Evolutionary conservation across 2,329 filamentous ascomycete genomes (phyloP).

Genomic region (Diaporthe capsici): DNA sequence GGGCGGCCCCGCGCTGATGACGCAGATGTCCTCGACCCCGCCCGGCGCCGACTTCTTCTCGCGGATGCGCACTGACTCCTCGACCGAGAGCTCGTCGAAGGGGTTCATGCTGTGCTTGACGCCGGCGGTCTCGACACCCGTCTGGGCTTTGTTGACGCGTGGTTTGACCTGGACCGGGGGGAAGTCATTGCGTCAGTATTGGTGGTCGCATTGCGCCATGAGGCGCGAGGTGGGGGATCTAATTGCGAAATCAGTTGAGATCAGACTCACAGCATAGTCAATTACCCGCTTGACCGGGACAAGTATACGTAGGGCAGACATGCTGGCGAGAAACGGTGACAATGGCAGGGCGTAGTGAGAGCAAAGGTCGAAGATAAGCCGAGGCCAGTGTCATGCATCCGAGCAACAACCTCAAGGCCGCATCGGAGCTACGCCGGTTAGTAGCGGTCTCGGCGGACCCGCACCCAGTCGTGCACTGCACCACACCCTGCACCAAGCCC

Average conservation of each 20-base stretch:
- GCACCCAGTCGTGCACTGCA: constrained; percentile 18
- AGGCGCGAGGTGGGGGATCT: background rate
- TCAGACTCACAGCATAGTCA: constrained; percentile 81
- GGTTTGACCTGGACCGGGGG: constrained; percentile 70
- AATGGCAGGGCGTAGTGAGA: constrained; percentile 44
- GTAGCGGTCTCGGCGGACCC: constrained; percentile 40
- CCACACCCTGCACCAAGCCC: background rate
- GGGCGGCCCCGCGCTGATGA: constrained; percentile 87
- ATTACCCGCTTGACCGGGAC: constrained; percentile 88
- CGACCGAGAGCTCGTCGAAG: constrained; percentile 97
- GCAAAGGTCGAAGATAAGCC: constrained; percentile 38
- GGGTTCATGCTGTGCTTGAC: constrained; percentile 99
- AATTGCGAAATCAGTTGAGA: background rate
- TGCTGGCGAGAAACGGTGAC: constrained; percentile 51
- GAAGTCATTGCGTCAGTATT: constrained; percentile 23
- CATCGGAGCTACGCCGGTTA: constrained; percentile 54
- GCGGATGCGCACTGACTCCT: constrained; percentile 95
- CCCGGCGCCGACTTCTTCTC: constrained; percentile 82
- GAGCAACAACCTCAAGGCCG: constrained; percentile 26
- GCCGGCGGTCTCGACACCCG: constrained; percentile 90
- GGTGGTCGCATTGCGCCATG: background rate
- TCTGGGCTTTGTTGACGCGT: constrained; percentile 79
- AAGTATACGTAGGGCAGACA: constrained; percentile 80
- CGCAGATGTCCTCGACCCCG: constrained; percentile 91
- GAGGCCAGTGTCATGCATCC: constrained; percentile 25